Percentiles rank a stretch among this genome's conserved stretches.
These are phyloP conservation scores for Dryadomyces quercivorus DNA, from an alignment of 2,329 filamentous ascomycete genomes.

Conservation along the genomic window DNA sequence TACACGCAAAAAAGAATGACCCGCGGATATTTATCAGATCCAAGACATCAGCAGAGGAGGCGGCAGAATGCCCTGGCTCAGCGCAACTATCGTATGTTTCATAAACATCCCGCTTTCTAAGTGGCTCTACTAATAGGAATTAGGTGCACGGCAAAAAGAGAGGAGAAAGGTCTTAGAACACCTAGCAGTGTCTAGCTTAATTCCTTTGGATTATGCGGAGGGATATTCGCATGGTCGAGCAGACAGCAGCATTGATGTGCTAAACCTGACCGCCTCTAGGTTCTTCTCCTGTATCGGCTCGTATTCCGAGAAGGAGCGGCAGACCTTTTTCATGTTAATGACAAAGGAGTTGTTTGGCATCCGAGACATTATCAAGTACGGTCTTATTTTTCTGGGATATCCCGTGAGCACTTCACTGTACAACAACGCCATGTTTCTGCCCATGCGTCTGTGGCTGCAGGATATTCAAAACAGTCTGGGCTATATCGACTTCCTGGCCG, in stretches of 20 bases:
- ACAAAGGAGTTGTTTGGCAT: constrained; percentile 3
- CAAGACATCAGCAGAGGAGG: not conserved
- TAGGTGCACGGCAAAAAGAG: not conserved
- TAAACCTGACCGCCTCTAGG: not conserved
- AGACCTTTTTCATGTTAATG: constrained; percentile 3
- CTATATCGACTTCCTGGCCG: not conserved
- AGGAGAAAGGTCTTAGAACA: no score
- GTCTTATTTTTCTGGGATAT: constrained; percentile 6
- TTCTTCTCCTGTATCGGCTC: constrained; percentile 1
- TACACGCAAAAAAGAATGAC: not conserved
- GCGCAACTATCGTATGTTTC: constrained; percentile 6
- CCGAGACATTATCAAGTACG: constrained; percentile 7
- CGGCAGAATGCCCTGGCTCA: constrained; percentile 5
- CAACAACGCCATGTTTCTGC: not conserved
- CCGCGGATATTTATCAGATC: not conserved
- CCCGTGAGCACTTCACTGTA: constrained; percentile 1
- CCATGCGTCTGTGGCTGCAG: constrained; percentile 1
- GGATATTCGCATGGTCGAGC: not conserved
- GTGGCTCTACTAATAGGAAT: not conserved
- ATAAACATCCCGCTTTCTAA: not conserved
- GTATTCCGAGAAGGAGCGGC: not conserved
- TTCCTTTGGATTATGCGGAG: no score
- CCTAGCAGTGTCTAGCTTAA: no score
- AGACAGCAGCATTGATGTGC: not conserved
- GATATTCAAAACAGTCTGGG: not conserved